Conservation (phyloP, 75 land plant genomes). For the Pinus tabuliformis region DNA sequence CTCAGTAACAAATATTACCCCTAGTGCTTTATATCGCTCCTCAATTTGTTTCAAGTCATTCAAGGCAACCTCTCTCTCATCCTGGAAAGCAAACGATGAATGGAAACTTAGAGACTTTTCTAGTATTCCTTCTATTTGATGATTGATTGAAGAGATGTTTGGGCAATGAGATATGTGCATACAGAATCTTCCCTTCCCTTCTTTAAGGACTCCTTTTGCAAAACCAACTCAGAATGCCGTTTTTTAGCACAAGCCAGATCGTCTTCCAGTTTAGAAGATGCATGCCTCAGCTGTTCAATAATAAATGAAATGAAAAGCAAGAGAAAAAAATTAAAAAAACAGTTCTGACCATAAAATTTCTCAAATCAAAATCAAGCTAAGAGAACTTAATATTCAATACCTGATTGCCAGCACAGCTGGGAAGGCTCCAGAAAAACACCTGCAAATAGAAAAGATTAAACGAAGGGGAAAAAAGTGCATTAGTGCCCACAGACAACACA, state of each 20-base stretch:
- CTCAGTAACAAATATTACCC: constrained; percentile 26
- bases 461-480: background rate
- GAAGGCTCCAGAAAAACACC: constrained; percentile 99
- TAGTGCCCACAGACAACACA: background rate
- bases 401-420: constrained; percentile 96
- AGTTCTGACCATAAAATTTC: background rate
- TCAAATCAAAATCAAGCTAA: background rate
- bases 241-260: constrained; percentile 54
- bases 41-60: constrained; percentile 54
- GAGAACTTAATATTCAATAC: constrained; percentile 20
- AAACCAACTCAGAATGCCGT: constrained; percentile 49
- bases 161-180: constrained; percentile 3
- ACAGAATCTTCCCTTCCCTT: constrained; percentile 94
- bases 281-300: constrained; percentile 67
- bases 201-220: constrained; percentile 53
- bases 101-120: constrained; percentile 1
- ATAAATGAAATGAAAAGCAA: background rate
- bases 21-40: constrained; percentile 49
- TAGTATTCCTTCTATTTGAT: background rate
- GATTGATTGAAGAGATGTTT: background rate
- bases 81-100: constrained; percentile 25
- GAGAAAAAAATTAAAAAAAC: background rate
- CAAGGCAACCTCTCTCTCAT: constrained; percentile 75
- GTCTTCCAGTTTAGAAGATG: constrained; percentile 67
- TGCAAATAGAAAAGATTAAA: constrained; percentile 13